Evolutionary conservation across 805 yeast genomes (phyloP).

Genomic region (Candida peoriensis): DNA sequence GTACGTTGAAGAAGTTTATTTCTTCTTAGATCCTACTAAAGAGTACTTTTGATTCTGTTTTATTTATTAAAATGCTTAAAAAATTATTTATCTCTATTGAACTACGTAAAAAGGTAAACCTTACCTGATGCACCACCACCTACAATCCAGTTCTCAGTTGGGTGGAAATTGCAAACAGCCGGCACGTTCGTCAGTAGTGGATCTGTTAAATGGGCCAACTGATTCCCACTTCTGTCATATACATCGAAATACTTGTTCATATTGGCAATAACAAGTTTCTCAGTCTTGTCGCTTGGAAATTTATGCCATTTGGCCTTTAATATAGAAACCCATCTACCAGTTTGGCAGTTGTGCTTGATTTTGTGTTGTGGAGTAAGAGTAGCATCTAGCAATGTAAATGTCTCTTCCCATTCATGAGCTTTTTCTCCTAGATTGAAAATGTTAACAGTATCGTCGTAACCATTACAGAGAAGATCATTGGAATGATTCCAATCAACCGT

Average conservation of each 20-base stretch:
- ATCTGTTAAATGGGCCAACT: conserved; percentile 67
- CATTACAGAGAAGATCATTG: conserved; percentile 77
- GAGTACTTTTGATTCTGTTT: neutral
- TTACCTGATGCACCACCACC: conserved; percentile 97
- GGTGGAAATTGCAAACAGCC: conserved; percentile 82
- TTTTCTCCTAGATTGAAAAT: conserved; percentile 52
- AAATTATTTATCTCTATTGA: neutral
- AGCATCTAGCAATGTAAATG: conserved; percentile 13
- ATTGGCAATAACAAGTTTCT: conserved; percentile 87
- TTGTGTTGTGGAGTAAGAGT: conserved; percentile 56
- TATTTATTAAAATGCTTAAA: neutral
- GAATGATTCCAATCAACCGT: conserved; percentile 72
- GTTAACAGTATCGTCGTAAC: conserved; percentile 82
- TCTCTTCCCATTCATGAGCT: conserved; percentile 15
- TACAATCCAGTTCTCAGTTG: conserved; percentile 79
- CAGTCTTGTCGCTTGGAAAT: conserved; percentile 61
- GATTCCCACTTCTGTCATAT: conserved; percentile 70
- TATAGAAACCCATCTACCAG: conserved; percentile 96
- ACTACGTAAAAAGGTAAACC: conserved; percentile 46
- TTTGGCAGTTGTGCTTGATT: conserved; percentile 87
- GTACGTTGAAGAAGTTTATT: conserved; percentile 5
- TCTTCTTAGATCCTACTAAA: conserved; percentile 6
- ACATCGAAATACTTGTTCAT: conserved; percentile 88
- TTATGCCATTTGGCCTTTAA: conserved; percentile 84
- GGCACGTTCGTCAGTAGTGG: conserved; percentile 82